phyloP scores from a whole-genome alignment of 371 early-diverging fungal genomes.

The Mortierella polycephala region DNA sequence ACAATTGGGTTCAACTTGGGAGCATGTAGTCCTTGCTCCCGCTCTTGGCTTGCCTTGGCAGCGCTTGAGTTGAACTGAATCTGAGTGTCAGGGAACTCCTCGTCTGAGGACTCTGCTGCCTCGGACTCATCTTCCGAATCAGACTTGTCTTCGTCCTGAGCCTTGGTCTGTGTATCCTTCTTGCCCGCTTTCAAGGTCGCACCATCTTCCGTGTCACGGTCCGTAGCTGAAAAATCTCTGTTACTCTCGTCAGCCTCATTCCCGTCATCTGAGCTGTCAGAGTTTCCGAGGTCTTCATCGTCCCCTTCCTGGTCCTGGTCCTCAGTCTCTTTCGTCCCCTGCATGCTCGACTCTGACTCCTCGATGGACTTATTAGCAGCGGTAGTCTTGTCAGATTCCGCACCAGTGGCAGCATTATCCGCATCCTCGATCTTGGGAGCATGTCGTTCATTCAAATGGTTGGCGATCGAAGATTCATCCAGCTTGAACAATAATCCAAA shows the following conservation, averaged over 20 bases:
- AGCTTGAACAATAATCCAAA: slow-evolving; percentile 94
- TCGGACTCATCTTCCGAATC: slow-evolving; percentile 51
- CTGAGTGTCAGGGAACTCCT: slow-evolving; percentile 72
- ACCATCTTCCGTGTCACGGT: slow-evolving; percentile 18
- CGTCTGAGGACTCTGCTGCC: slow-evolving; percentile 56
- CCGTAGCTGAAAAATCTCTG: slow-evolving; percentile 4
- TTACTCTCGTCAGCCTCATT: slow-evolving; percentile 29
- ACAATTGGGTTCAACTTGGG: slow-evolving; percentile 23
- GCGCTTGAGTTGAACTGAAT: slow-evolving; percentile 48
- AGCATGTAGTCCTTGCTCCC: slow-evolving; percentile 5
- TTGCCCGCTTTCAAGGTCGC: slow-evolving; percentile 35
- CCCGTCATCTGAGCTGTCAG: slow-evolving; percentile 38
- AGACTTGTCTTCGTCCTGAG: slow-evolving; percentile 19
- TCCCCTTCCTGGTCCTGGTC: slow-evolving; percentile 16
- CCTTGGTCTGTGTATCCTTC: slow-evolving; percentile 18
- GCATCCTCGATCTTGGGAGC: slow-evolving; percentile 29
- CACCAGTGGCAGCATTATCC: slow-evolving; percentile 19
- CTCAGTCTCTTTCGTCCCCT: slow-evolving; percentile 11
- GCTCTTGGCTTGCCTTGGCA: slow-evolving; percentile 13
- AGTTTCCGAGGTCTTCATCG: slow-evolving; percentile 17
- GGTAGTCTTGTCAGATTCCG: neutral
- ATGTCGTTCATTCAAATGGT: slow-evolving; percentile 69
- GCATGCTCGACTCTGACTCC: slow-evolving; percentile 4
- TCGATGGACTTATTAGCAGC: slow-evolving; percentile 22
- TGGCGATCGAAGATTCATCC: slow-evolving; percentile 81